Conservation (phyloP, 352 stramenopile species). For the Globisporangium splendens region DNA sequence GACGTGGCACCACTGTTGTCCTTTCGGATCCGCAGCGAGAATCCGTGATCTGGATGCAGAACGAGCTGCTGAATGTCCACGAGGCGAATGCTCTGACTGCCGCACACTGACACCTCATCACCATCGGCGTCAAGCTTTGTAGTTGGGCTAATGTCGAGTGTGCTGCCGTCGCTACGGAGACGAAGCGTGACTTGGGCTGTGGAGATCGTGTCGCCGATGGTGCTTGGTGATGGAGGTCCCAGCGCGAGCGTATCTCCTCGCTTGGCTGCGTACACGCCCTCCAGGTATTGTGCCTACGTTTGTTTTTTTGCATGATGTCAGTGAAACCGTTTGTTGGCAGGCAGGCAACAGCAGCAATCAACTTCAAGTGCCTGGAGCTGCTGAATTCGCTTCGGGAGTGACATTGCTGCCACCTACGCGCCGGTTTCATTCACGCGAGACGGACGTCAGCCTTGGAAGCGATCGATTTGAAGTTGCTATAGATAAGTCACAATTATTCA, state of each 20-base stretch:
- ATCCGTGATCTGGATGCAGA: background rate
- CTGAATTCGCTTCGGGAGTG: slow-evolving; percentile 26
- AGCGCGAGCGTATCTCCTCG: slow-evolving; percentile 19
- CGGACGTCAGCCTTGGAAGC: background rate
- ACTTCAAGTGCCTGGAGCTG: slow-evolving; percentile 18
- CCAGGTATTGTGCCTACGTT: slow-evolving; percentile 13
- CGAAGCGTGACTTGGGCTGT: background rate
- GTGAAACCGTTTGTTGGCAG: too few species aligned
- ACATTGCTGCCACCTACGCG: slow-evolving; percentile 12
- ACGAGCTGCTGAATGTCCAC: slow-evolving; percentile 8
- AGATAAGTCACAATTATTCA: background rate
- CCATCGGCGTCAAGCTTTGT: background rate
- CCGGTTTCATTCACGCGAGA: background rate
- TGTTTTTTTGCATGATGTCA: background rate
- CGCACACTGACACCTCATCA: background rate
- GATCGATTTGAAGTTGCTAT: too few species aligned
- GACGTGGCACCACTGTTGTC: background rate
- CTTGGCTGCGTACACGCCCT: slow-evolving; percentile 28
- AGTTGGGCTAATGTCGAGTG: slow-evolving; percentile 1
- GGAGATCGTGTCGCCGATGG: background rate
- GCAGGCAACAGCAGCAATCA: background rate
- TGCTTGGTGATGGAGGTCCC: background rate
- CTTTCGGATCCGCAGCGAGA: slow-evolving; percentile 2
- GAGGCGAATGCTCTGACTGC: slow-evolving; percentile 4
- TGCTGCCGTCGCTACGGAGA: slow-evolving; percentile 1